Evolutionary conservation across 257 asterid genomes (phyloP), one percentile per base, ranked within the genome.

Genomic region (Solanum chiquidenum): DNA sequence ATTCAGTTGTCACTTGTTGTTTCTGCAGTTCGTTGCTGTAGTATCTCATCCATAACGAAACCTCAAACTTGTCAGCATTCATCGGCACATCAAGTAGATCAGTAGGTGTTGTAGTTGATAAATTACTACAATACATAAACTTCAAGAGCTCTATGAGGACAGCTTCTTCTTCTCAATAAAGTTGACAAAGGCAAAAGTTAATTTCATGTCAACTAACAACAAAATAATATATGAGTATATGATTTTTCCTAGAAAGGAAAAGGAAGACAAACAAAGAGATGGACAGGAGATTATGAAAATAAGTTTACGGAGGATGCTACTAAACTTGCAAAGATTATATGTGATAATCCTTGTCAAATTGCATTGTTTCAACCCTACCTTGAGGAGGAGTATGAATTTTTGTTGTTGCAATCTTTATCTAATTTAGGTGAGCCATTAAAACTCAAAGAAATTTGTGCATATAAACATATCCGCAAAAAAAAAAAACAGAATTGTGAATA

Each of bases 1-100:
- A 93, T 88, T 94, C 98, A 92, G 94, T 89, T 40, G 95, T 94
- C 99, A 94, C 94, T 35, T 96, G 98, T 73, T 91, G 87, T 14
- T 49, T 49, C 3, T 49, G 8, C 2, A 46, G 55, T 46, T 46
- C 6, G 55, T 46, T 46, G 55, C 18, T 4, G 55, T 21, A 49
- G 8, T 49, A 49, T 49, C 60, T 49, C 21, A 49, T 49, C 21
- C 60, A 49, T 49, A 4, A 14, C 3, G 7, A 14, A 49, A 14
- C 60, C 60, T 49, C 21, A 49, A 49, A 49, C 14, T 49, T 5
- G 7, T 14, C 21, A 42, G 1, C 8, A 14, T 1, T 13, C 60
- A 49, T 49, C 3, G 2, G 18, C 8, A 49, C 60, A 49, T 49
- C 60, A 46, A 13, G 58, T 1, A 46, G 23, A 52, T 2, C 62